A percentile compares a stretch with the other conserved stretches of the same genome.
phyloP scores from a whole-genome alignment of 2,329 filamentous ascomycete species.

The Verticillium klebahnii region DNA sequence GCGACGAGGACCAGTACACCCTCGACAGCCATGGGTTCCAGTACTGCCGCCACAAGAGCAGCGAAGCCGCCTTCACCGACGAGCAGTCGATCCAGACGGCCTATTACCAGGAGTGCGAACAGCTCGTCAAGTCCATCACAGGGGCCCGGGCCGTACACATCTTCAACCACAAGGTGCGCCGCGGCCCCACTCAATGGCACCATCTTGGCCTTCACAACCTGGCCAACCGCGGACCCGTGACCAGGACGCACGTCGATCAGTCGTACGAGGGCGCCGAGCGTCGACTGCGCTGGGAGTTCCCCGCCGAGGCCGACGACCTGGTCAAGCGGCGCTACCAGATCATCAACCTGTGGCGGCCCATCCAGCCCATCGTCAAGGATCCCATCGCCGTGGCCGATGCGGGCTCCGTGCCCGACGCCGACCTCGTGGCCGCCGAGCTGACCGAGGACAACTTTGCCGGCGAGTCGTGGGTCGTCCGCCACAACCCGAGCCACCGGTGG shows the following conservation, averaged over 20 bases:
- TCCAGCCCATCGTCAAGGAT: slow-evolving; percentile 35
- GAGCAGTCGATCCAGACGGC: slow-evolving; percentile 53
- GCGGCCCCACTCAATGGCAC: slow-evolving; percentile 51
- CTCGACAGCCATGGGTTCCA: slow-evolving; percentile 39
- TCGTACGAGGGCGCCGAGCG: slow-evolving; percentile 37
- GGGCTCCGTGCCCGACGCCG: slow-evolving; percentile 41
- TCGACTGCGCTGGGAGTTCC: slow-evolving; percentile 32
- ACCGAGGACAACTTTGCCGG: slow-evolving; percentile 45
- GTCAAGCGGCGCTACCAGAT: slow-evolving; percentile 44
- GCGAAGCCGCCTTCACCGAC: slow-evolving; percentile 35
- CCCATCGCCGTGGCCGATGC: slow-evolving; percentile 51
- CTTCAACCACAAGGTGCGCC: slow-evolving; percentile 71
- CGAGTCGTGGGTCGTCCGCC: slow-evolving; percentile 41
- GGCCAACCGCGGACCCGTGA: slow-evolving; percentile 43
- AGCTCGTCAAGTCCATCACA: slow-evolving; percentile 61
- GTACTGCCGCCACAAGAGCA: slow-evolving; percentile 24
- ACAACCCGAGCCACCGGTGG: slow-evolving; percentile 42
- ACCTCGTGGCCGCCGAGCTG: slow-evolving; percentile 44
- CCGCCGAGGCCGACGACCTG: slow-evolving; percentile 29
- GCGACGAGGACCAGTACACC: slow-evolving; percentile 31
- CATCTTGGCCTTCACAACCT: slow-evolving; percentile 60
- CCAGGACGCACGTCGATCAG: slow-evolving; percentile 46
- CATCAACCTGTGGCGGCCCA: slow-evolving; percentile 40
- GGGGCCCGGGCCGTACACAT: slow-evolving; percentile 57
- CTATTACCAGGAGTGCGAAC: slow-evolving; percentile 71